phyloP scores from a whole-genome alignment of 257 asterid genomes.

The Paulownia fortunei region DNA sequence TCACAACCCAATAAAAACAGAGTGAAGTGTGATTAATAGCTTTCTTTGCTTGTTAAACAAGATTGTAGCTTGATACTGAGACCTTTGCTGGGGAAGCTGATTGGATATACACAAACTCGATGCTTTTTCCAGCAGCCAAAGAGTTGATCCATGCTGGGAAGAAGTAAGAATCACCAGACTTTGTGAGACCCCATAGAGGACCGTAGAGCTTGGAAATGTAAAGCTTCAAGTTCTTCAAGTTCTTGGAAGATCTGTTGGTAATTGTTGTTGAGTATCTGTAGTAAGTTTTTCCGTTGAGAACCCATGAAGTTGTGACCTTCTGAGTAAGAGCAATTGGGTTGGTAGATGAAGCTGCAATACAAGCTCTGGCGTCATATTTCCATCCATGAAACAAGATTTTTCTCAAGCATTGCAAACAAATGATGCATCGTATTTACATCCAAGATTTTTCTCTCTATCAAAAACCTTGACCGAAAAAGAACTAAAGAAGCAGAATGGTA shows the following conservation, averaged over 20 bases:
- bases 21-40: conserved; percentile 33
- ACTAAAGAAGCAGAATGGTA: conserved; percentile 29
- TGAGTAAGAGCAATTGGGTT: conserved; percentile 55
- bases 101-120: conserved; percentile 92
- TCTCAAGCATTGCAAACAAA: neutral
- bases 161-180: conserved; percentile 63
- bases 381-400: neutral
- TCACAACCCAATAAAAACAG: conserved; percentile 41
- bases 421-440: neutral
- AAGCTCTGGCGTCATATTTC: conserved; percentile 11
- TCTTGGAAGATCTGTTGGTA: conserved; percentile 82
- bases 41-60: conserved; percentile 43
- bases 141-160: conserved; percentile 88
- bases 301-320: conserved; percentile 75
- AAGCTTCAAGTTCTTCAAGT: conserved; percentile 70
- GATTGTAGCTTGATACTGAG: conserved; percentile 78
- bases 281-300: conserved; percentile 65
- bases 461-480: neutral
- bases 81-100: conserved; percentile 77
- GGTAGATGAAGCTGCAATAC: conserved; percentile 53
- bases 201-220: conserved; percentile 76
- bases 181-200: conserved; percentile 94
- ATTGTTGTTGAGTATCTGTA: conserved; percentile 75
- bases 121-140: conserved; percentile 82
- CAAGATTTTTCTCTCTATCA: neutral